phyloP scores from a whole-genome alignment of 495 filamentous ascomycete genomes.

The Penicillium desertorum region DNA sequence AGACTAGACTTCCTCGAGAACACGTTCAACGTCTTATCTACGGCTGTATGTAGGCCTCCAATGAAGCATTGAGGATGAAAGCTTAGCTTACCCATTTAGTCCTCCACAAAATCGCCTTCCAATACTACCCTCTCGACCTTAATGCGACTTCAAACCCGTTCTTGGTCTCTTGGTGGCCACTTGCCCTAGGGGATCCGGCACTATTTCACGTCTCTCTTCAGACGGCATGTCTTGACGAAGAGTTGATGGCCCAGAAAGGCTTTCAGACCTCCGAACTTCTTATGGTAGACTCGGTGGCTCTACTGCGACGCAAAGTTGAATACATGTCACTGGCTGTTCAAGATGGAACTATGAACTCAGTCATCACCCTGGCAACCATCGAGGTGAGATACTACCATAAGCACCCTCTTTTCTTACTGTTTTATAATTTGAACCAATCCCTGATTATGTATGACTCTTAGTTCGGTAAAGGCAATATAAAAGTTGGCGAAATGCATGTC shows the following conservation, averaged over 20 bases:
- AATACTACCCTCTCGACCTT: constrained; percentile 55
- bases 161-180: constrained; percentile 55
- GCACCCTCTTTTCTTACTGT: background rate
- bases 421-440: background rate
- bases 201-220: constrained; percentile 54
- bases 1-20: constrained; percentile 44
- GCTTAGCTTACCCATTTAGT: constrained; percentile 33
- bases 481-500: constrained; percentile 48
- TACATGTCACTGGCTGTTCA: constrained; percentile 46
- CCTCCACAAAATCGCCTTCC: constrained; percentile 52
- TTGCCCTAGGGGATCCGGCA: constrained; percentile 50
- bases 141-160: constrained; percentile 50
- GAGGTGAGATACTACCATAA: constrained; percentile 36
- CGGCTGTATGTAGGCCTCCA: constrained; percentile 38
- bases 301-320: constrained; percentile 46
- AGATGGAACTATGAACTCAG: constrained; percentile 54
- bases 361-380: constrained; percentile 53
- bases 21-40: constrained; percentile 52
- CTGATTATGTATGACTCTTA: constrained; percentile 13
- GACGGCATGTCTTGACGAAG: constrained; percentile 54
- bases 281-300: constrained; percentile 51
- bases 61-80: constrained; percentile 1
- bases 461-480: constrained; percentile 51
- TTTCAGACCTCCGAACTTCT: constrained; percentile 49
- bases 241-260: constrained; percentile 46